These are phyloP conservation scores for Phlebiopsis gigantea DNA, from an alignment of 768 basidiomycete species.

Conservation along the genomic window DNA sequence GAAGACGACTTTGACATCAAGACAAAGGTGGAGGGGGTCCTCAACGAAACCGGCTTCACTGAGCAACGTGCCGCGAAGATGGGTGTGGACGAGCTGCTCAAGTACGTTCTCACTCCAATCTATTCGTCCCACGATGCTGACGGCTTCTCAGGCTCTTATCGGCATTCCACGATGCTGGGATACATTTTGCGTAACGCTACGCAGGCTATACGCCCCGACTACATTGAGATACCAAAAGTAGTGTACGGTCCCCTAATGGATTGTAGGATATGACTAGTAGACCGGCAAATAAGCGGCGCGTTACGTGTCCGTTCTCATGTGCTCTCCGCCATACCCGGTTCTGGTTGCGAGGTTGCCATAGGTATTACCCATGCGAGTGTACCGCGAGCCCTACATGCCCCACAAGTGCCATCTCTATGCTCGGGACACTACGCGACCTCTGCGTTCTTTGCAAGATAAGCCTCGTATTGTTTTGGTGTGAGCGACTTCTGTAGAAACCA, in stretches of 20 bases:
- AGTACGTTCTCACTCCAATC: conserved; percentile 41
- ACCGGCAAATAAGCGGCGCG: neutral
- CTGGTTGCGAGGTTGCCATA: too few species aligned
- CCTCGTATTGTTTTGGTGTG: conserved; percentile 63
- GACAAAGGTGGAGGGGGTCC: conserved; percentile 63
- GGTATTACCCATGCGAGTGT: too few species aligned
- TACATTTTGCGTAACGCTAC: conserved; percentile 60
- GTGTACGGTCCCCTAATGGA: neutral
- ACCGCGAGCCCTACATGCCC: too few species aligned
- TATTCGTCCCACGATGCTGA: neutral
- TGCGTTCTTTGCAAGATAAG: conserved; percentile 32
- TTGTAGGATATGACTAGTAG: neutral
- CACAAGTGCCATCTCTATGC: neutral
- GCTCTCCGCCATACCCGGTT: too few species aligned
- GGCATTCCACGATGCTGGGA: conserved; percentile 69
- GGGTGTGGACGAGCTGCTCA: conserved; percentile 87
- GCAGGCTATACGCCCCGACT: too few species aligned
- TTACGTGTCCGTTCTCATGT: too few species aligned
- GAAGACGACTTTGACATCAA: conserved; percentile 70
- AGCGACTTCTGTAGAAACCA: conserved; percentile 54
- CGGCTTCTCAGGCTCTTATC: conserved; percentile 50
- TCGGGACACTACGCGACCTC: neutral
- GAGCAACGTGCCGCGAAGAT: conserved; percentile 89
- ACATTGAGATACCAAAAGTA: neutral
- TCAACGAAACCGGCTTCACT: conserved; percentile 64